A percentile compares a stretch with the other conserved stretches of the same genome.
phyloP scores from a whole-genome alignment of 2,329 filamentous ascomycete species.

The Fusarium chlamydosporum region DNA sequence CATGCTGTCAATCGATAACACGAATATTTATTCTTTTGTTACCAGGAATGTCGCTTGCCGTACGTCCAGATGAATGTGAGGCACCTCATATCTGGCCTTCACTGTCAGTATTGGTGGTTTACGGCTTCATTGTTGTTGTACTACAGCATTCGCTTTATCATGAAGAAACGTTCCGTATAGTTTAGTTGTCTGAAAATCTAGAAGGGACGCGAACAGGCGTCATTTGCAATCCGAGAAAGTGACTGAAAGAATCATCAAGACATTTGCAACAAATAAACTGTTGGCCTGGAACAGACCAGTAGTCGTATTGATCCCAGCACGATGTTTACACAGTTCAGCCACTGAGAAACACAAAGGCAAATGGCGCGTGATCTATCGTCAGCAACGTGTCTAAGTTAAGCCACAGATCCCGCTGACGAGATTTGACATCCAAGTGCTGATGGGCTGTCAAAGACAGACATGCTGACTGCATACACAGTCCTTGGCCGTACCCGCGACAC shows the following conservation, averaged over 20 bases:
- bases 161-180: too few relatives aligned
- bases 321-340: background rate
- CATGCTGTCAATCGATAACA: background rate
- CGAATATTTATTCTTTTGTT: background rate
- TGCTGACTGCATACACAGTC: constrained; percentile 24
- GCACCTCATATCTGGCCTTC: too few relatives aligned
- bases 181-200: too few relatives aligned
- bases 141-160: too few relatives aligned
- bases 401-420: constrained; percentile 1
- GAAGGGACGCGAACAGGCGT: too few relatives aligned
- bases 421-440: constrained; percentile 2
- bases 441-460: constrained; percentile 1
- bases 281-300: background rate
- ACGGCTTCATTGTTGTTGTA: too few relatives aligned
- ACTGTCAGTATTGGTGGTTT: background rate
- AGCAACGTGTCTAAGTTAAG: background rate
- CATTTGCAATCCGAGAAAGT: background rate
- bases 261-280: background rate
- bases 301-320: background rate
- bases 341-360: background rate
- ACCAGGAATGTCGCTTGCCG: background rate
- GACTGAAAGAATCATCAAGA: background rate
- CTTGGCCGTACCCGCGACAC: constrained; percentile 10
- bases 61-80: background rate
- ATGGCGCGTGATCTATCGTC: background rate